A percentile compares a stretch with the other conserved stretches of the same genome.
phyloP scores from a whole-genome alignment of 192 early-diverging fungal genomes.

The Jimgerdemannia lactiflua region DNA sequence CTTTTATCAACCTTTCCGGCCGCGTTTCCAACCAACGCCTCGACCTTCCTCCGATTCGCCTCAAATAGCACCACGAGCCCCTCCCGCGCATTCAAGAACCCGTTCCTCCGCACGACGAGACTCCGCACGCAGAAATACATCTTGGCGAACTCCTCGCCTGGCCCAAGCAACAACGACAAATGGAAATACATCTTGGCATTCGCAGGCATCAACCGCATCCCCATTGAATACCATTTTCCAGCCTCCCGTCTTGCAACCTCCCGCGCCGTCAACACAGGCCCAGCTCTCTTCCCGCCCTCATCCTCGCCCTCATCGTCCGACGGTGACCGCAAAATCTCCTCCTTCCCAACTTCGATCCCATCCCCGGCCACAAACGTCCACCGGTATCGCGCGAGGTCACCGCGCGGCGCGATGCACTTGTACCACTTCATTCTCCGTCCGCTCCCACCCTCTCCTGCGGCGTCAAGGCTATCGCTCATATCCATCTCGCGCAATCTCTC shows the following conservation, averaged over 20 bases:
- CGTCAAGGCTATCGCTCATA: conserved; percentile 8
- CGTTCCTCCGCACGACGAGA: conserved; percentile 44
- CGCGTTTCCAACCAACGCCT: not conserved
- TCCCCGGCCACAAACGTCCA: conserved; percentile 29
- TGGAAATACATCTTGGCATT: conserved; percentile 50
- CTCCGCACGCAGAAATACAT: conserved; percentile 26
- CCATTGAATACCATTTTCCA: conserved; percentile 34
- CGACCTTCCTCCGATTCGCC: conserved; percentile 37
- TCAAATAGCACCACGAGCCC: conserved; percentile 46
- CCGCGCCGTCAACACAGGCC: conserved; percentile 31
- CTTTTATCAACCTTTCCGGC: conserved; percentile 12
- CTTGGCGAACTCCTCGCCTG: conserved; percentile 30
- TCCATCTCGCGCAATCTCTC: conserved; percentile 29
- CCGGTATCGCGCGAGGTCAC: conserved; percentile 51
- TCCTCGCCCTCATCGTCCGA: conserved; percentile 20
- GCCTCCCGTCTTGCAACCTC: conserved; percentile 24
- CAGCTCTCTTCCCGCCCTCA: conserved; percentile 28
- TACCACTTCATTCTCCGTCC: conserved; percentile 40
- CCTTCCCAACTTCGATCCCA: not conserved
- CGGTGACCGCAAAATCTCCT: conserved; percentile 1
- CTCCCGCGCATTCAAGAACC: conserved; percentile 50
- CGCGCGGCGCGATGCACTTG: conserved; percentile 40
- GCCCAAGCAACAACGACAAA: conserved; percentile 38
- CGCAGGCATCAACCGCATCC: conserved; percentile 18
- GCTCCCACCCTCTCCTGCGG: conserved; percentile 7